Percentiles rank a stretch among this genome's conserved stretches.
phyloP scores from a whole-genome alignment of 352 stramenopile species.

The Globisporangium rhizosaccharum region DNA sequence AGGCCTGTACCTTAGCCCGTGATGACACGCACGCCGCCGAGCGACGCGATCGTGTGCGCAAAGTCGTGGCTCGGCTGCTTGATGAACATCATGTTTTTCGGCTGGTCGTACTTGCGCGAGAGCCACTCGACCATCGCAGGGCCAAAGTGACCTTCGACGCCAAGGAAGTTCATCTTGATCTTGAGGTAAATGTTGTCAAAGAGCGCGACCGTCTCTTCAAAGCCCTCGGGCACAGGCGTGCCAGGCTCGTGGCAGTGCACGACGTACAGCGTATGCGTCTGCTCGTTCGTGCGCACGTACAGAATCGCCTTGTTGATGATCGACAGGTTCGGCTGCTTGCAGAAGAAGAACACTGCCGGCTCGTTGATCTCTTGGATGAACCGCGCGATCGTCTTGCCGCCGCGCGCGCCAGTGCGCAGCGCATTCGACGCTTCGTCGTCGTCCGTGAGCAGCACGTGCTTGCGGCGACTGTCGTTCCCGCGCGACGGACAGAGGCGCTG shows the following conservation, averaged over 20 bases:
- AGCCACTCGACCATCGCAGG: conserved; percentile 91
- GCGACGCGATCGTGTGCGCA: conserved; percentile 87
- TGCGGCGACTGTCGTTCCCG: conserved; percentile 12
- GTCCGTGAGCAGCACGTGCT: conserved; percentile 20
- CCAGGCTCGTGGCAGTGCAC: conserved; percentile 86
- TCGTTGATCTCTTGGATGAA: conserved; percentile 85
- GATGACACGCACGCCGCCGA: conserved; percentile 91
- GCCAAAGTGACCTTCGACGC: conserved; percentile 81
- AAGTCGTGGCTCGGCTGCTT: conserved; percentile 94
- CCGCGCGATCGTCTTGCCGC: conserved; percentile 80
- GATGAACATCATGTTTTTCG: conserved; percentile 96
- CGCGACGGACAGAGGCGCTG: conserved; percentile 74
- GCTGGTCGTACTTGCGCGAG: conserved; percentile 83
- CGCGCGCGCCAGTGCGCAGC: conserved; percentile 68
- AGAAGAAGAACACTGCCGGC: conserved; percentile 92
- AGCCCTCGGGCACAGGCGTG: conserved; percentile 48
- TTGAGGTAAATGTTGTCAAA: conserved; percentile 95
- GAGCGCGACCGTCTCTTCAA: conserved; percentile 85
- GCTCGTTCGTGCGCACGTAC: conserved; percentile 93
- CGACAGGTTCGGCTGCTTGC: conserved; percentile 90
- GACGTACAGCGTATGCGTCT: conserved; percentile 88
- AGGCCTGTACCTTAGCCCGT: conserved; percentile 38
- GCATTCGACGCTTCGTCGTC: conserved; percentile 39
- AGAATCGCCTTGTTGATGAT: conserved; percentile 95
- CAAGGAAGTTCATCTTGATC: conserved; percentile 91